A percentile compares a stretch with the other conserved stretches of the same genome.
These are phyloP conservation scores for Primulina huaijiensis DNA, from an alignment of 257 asterid species.

Conservation along the genomic window DNA sequence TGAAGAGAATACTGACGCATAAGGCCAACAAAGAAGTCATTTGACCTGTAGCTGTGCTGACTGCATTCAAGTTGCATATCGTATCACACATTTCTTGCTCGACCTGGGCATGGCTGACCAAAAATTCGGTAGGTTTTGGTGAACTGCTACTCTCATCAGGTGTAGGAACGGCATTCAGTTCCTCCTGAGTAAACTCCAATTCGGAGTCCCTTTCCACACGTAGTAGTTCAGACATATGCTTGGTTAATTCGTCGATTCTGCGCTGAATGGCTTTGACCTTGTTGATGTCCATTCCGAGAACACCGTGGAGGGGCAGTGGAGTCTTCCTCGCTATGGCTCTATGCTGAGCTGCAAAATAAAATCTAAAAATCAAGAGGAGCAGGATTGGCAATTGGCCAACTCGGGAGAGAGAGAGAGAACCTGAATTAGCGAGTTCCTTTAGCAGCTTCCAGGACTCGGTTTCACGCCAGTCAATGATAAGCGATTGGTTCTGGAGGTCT, in stretches of 20 bases:
- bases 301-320: conserved; percentile 45
- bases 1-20: not conserved
- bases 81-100: conserved; percentile 98
- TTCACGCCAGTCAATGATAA: conserved; percentile 64
- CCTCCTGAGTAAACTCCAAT: conserved; percentile 89
- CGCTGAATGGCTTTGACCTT: conserved; percentile 66
- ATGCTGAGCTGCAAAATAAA: conserved; percentile 73
- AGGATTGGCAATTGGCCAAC: not conserved
- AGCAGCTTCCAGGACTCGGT: conserved; percentile 88
- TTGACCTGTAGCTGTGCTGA: conserved; percentile 81
- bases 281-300: conserved; percentile 64
- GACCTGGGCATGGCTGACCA: conserved; percentile 84
- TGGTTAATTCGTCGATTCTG: conserved; percentile 66
- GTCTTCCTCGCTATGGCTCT: conserved; percentile 81
- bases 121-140: conserved; percentile 65
- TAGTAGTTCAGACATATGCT: conserved; percentile 71
- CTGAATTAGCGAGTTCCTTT: conserved; percentile 82
- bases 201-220: conserved; percentile 87
- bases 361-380: conserved; percentile 4
- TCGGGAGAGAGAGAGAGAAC: conserved; percentile 28
- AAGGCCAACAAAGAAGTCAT: conserved; percentile 13
- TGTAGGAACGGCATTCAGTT: conserved; percentile 82
- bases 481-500: conserved; percentile 52
- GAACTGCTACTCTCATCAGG: conserved; percentile 58
- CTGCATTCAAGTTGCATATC: conserved; percentile 82